These are phyloP conservation scores for Fusarium sp. DNA, from an alignment of 2,329 filamentous ascomycete species.

Conservation along the genomic window DNA sequence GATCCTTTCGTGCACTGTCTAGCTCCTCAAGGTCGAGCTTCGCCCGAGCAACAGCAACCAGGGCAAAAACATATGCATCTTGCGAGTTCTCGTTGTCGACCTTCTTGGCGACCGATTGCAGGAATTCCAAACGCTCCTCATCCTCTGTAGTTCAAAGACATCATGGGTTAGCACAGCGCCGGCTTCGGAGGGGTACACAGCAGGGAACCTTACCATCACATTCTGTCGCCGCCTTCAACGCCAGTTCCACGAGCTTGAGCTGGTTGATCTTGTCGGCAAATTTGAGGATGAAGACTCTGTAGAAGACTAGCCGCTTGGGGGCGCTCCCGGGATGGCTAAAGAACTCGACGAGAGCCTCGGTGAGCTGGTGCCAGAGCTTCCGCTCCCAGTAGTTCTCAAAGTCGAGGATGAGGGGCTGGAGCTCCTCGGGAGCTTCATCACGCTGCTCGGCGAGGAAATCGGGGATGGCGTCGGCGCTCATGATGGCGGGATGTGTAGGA, in stretches of 20 bases:
- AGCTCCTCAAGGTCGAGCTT: constrained; percentile 84
- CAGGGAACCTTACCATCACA: constrained; percentile 74
- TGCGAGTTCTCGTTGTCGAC: constrained; percentile 93
- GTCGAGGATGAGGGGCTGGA: constrained; percentile 87
- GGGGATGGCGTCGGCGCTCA: constrained; percentile 89
- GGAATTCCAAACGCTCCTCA: constrained; percentile 85
- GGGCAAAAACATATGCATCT: constrained; percentile 95
- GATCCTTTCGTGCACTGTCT: constrained; percentile 85
- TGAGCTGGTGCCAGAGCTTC: constrained; percentile 99
- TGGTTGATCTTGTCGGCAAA: constrained; percentile 99
- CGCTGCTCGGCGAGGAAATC: constrained; percentile 94
- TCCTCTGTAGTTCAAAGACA: constrained; percentile 70
- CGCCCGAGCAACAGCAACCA: constrained; percentile 87
- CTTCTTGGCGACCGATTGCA: constrained; percentile 84
- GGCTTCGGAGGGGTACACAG: constrained; percentile 12
- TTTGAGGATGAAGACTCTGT: constrained; percentile 93
- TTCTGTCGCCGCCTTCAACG: constrained; percentile 86
- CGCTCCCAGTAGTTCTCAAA: constrained; percentile 99
- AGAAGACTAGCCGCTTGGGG: constrained; percentile 87
- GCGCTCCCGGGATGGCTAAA: constrained; percentile 86
- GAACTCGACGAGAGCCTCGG: constrained; percentile 87
- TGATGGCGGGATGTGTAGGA: constrained; percentile 53
- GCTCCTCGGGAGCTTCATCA: constrained; percentile 86
- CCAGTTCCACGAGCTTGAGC: constrained; percentile 93
- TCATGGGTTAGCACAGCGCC: constrained; percentile 20